Evolutionary conservation across 2,329 filamentous ascomycete species (phyloP).

Genomic region (Chaetomium strumarium): DNA sequence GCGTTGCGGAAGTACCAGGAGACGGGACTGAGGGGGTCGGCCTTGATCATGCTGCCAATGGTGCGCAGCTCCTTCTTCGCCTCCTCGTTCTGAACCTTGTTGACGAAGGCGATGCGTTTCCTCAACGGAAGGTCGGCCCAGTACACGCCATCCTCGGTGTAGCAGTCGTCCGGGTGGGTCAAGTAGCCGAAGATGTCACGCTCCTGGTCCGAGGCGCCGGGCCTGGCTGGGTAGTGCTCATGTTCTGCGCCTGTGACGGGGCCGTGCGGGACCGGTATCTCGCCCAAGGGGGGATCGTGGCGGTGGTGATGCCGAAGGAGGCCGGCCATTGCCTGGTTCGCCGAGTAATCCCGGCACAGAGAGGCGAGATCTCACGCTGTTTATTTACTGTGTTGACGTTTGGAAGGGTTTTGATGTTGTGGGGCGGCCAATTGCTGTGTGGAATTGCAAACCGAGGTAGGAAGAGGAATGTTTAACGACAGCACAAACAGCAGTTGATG

Average conservation of each 20-base stretch:
- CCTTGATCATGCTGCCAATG: conserved; percentile 76
- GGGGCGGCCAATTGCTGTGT: background rate
- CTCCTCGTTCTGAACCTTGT: conserved; percentile 65
- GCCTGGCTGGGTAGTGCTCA: conserved; percentile 39
- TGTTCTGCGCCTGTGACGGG: conserved; percentile 45
- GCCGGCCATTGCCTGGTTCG: conserved; percentile 25
- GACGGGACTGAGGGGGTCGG: conserved; percentile 78
- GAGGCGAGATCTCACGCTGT: background rate
- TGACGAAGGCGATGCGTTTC: conserved; percentile 70
- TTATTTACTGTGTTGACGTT: background rate
- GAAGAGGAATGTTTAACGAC: background rate
- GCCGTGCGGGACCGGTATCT: conserved; percentile 52
- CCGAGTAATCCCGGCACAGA: background rate
- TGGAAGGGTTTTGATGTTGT: background rate
- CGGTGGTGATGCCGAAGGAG: conserved; percentile 35
- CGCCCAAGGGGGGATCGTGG: conserved; percentile 41
- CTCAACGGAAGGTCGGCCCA: conserved; percentile 79
- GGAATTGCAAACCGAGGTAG: background rate
- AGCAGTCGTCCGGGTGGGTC: conserved; percentile 83
- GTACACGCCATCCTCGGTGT: conserved; percentile 75
- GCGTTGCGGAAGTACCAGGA: conserved; percentile 84
- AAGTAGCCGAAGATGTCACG: conserved; percentile 67
- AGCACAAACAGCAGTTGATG: no score
- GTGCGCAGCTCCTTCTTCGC: conserved; percentile 57
- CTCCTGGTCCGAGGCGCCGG: conserved; percentile 42